Conservation (phyloP, 2,329 filamentous ascomycete genomes). For the Chrysosporium queenslandicum region DNA sequence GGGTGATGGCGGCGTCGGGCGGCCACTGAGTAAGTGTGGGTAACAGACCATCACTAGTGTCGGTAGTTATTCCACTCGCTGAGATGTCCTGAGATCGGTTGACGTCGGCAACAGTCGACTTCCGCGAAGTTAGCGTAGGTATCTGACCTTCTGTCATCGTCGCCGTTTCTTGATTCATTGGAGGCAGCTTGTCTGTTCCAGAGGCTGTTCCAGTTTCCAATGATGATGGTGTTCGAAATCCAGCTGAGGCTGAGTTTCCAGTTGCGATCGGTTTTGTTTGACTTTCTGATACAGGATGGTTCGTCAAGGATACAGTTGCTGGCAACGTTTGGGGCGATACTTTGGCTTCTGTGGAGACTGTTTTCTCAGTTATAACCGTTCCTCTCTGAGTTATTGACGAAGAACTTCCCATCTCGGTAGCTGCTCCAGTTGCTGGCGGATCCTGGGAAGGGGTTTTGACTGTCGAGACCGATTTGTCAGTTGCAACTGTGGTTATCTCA, state of each 20-base stretch:
- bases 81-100: not conserved
- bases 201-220: too few relatives aligned
- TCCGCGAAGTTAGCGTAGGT: not conserved
- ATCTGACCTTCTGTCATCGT: not conserved
- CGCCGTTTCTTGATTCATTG: not conserved
- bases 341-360: too few relatives aligned
- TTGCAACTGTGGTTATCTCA: too few relatives aligned
- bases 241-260: too few relatives aligned
- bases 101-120: not conserved
- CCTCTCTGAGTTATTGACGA: not conserved
- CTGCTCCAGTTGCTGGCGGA: slow-evolving; percentile 1
- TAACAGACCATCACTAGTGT: not conserved
- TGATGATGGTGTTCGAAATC: too few relatives aligned
- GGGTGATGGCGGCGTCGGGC: slow-evolving; percentile 6
- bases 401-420: not conserved
- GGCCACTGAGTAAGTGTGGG: slow-evolving; percentile 9
- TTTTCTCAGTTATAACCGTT: too few relatives aligned
- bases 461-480: too few relatives aligned
- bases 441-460: too few relatives aligned
- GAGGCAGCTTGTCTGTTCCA: too few relatives aligned
- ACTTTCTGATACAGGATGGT: too few relatives aligned
- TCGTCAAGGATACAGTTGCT: too few relatives aligned
- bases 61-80: slow-evolving; percentile 1
- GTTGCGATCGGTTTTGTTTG: not conserved
- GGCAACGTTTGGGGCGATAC: too few relatives aligned